phyloP scores from a whole-genome alignment of 2,329 filamentous ascomycete genomes.

The Aureobasidium sp. region DNA sequence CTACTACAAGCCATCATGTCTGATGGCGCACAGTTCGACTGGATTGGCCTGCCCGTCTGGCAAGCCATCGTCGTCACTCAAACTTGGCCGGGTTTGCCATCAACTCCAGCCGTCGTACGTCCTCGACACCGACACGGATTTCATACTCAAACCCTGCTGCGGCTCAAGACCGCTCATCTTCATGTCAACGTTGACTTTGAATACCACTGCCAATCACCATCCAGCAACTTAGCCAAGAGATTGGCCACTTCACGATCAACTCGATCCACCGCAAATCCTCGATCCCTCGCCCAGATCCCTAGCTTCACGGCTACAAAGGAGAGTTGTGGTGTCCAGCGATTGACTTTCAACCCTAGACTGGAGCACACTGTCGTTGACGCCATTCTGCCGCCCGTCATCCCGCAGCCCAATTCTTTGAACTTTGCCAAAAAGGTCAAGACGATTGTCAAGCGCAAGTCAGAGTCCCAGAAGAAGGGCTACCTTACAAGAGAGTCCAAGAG shows the following conservation, averaged over 20 bases:
- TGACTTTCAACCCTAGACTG: background rate
- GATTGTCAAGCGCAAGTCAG: background rate
- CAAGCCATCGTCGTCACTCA: too few species aligned
- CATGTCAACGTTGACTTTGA: too few species aligned
- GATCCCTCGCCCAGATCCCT: background rate
- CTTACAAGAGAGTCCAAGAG: background rate
- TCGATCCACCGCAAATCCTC: background rate
- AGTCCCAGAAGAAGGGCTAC: background rate
- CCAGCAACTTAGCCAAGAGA: too few species aligned
- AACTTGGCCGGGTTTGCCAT: too few species aligned
- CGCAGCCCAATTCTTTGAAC: background rate
- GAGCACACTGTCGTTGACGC: background rate
- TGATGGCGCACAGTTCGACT: too few species aligned
- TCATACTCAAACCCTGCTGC: too few species aligned
- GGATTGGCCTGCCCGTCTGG: background rate
- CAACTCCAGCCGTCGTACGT: too few species aligned
- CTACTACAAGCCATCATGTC: too few species aligned
- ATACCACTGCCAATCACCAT: too few species aligned
- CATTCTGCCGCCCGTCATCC: background rate
- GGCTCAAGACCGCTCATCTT: too few species aligned
- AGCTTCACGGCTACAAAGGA: background rate
- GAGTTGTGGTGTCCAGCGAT: background rate
- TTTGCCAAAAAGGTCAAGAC: background rate
- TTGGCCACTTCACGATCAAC: background rate
- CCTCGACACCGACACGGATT: too few species aligned